Evolutionary conservation across 1,139 yeast species (phyloP).

Genomic region (Pichia sp.): DNA sequence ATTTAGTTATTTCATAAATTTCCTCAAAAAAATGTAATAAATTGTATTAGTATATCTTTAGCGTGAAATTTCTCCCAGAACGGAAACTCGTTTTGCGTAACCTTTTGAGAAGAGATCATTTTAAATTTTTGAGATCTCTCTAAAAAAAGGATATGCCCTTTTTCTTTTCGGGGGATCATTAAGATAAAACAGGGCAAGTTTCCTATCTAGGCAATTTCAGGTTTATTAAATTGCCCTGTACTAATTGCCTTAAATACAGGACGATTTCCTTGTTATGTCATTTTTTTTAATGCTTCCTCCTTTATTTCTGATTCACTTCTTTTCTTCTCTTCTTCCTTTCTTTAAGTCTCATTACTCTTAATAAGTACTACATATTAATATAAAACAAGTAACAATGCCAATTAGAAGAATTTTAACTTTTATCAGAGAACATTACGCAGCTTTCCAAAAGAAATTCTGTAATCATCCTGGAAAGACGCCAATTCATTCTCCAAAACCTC

Average conservation of each 20-base stretch:
- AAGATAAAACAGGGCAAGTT: background rate
- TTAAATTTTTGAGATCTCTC: too few relatives aligned
- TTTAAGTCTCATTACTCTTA: background rate
- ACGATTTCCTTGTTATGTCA: background rate
- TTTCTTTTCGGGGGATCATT: background rate
- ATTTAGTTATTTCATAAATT: slow-evolving; percentile 4
- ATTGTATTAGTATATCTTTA: background rate
- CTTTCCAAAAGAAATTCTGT: slow-evolving; percentile 26
- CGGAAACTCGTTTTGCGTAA: background rate
- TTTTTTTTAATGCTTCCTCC: background rate
- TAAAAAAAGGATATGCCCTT: background rate
- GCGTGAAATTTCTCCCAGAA: background rate
- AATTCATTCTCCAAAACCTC: background rate
- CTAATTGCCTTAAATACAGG: background rate
- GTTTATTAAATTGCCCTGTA: background rate
- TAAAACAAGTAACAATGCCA: slow-evolving; percentile 23
- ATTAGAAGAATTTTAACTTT: slow-evolving; percentile 28
- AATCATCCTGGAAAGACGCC: slow-evolving; percentile 10
- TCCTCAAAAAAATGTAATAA: background rate
- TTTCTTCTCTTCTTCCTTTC: background rate
- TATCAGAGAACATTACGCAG: slow-evolving; percentile 26
- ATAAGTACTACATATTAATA: background rate
- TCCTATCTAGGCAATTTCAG: background rate
- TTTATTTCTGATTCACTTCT: background rate
- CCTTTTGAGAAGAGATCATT: background rate